Evolutionary conservation across 257 asterid species (phyloP).

Genomic region (Solanum medicagineum): DNA sequence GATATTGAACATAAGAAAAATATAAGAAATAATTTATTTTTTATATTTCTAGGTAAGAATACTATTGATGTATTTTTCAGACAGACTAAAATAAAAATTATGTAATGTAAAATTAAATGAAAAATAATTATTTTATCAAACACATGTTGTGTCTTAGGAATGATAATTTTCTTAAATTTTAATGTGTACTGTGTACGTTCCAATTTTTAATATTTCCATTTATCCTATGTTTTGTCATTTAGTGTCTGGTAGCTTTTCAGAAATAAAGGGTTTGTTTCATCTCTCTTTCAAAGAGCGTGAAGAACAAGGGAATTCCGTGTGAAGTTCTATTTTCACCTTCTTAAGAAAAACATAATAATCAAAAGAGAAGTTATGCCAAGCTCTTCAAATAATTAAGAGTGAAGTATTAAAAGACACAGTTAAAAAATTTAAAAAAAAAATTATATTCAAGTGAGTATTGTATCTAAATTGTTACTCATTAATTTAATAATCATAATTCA

Average conservation of each 20-base stretch:
- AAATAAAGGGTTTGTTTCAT: neutral
- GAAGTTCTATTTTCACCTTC: neutral
- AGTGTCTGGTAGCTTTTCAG: neutral
- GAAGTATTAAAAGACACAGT: too few species aligned
- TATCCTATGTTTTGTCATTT: conserved; percentile 4
- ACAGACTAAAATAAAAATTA: too few species aligned
- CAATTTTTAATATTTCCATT: neutral
- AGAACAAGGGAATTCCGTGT: neutral
- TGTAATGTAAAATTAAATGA: too few species aligned
- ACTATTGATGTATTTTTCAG: too few species aligned
- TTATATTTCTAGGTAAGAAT: too few species aligned
- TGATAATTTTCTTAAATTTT: neutral
- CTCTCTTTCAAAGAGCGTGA: conserved; percentile 6
- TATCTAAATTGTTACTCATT: too few species aligned
- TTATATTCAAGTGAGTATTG: too few species aligned
- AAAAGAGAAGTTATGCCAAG: neutral
- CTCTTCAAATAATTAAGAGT: neutral
- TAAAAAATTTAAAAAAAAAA: too few species aligned
- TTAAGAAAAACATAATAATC: neutral
- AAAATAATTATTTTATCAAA: too few species aligned
- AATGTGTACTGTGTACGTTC: neutral
- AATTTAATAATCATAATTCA: too few species aligned
- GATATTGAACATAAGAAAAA: too few species aligned
- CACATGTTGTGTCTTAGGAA: neutral
- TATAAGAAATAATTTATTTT: too few species aligned